Evolutionary conservation across 2,329 filamentous ascomycete genomes (phyloP), one percentile per base, ranked within the genome.

Genomic region (Epichloe elymi): DNA sequence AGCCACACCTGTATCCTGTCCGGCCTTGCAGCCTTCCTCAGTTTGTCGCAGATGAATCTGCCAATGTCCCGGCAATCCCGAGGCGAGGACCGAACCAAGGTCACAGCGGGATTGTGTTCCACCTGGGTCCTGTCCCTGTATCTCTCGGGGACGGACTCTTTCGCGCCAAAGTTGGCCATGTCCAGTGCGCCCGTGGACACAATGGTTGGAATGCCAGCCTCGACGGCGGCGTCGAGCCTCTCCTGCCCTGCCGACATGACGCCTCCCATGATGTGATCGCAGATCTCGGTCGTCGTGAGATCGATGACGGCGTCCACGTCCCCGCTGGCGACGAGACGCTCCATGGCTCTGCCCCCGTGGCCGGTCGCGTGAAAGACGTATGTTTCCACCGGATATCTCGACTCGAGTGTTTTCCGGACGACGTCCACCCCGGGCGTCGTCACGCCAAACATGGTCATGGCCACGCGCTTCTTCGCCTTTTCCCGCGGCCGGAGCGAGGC

Each of bases 371-470:
- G 83, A 59, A 87, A 87, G 2, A 86, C 70, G 56, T 79, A 83
- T 2, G 76, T 72, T 56, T 86, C 82, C 47, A 77, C 71, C 2
- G 61, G 60, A 49, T 71, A 64, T 2, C 65, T 63, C 1, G 62
- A 54, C 48, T 77, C 70, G 0, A 86, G 68, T 44, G 74, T 63
- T 1, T 63, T 57, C 0, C 80, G 72, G 2, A 83, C 75, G 1
- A 62, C 65, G 45, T 82, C 75, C 0, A 82, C 82, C 11, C 75
- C 78, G 0, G 82, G 81, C 0, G 83, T 87, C 0, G 84, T 88
- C 6, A 87, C 82, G 2, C 84, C 83, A 59, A 86, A 87, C 83
- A 87, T 87, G 2, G 83, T 85, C 23, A 86, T 75, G 0, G 75
- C 83, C 6, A 87, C 69, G 0, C 74, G 67, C 51, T 72, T 74